Conservation (phyloP, 2,329 filamentous ascomycete species). For the Alternaria brassicicola region DNA sequence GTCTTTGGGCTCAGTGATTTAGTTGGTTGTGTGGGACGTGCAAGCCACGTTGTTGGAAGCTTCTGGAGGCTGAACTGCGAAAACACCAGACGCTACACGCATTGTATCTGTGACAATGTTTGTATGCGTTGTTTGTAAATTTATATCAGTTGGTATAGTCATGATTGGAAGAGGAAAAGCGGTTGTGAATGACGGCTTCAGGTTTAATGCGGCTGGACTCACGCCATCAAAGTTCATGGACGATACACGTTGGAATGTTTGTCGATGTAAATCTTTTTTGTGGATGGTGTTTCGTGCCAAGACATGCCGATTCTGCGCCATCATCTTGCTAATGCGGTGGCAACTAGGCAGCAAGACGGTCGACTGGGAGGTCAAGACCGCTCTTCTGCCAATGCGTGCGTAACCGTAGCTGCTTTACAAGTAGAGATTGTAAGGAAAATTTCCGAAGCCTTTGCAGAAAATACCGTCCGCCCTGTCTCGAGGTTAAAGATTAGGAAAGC, state of each 20-base stretch:
- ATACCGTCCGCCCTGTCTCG: accelerated
- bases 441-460: neutral
- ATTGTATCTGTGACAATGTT: neutral
- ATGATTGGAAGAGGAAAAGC: neutral
- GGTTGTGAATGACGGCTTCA: neutral
- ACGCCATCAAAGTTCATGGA: neutral
- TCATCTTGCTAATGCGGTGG: neutral
- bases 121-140: neutral
- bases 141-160: neutral
- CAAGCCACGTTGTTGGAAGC: neutral
- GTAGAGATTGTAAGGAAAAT: neutral
- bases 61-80: neutral
- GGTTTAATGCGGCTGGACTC: neutral
- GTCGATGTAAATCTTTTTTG: neutral
- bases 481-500: neutral
- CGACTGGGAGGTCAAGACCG: neutral
- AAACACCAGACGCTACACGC: neutral
- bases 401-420: neutral
- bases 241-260: neutral
- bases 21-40: too few relatives aligned
- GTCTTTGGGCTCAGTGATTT: neutral
- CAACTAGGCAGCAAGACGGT: too few relatives aligned
- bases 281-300: neutral
- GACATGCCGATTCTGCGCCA: accelerated
- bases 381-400: neutral